These are phyloP conservation scores for Sonneratia alba DNA, from an alignment of 345 rosid genomes.

Conservation along the genomic window DNA sequence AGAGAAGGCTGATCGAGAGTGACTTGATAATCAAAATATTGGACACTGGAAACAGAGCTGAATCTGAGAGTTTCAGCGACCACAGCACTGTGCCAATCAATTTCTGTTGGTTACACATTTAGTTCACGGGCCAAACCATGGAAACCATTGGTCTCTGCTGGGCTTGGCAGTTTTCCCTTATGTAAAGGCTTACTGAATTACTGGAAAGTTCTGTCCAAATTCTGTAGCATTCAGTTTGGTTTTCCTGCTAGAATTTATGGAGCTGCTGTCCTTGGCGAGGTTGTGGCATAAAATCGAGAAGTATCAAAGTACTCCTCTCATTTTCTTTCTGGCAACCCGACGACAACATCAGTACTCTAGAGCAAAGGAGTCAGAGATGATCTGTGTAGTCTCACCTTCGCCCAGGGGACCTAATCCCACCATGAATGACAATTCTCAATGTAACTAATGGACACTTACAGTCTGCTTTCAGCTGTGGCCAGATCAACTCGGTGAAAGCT, in stretches of 20 bases:
- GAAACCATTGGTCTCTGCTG: no score
- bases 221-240: no score
- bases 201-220: no score
- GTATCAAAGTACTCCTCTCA: neutral
- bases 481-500: slow-evolving; percentile 22
- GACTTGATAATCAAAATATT: slow-evolving; percentile 17
- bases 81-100: slow-evolving; percentile 12
- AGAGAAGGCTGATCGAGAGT: no score
- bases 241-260: no score
- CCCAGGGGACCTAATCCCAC: slow-evolving; percentile 29
- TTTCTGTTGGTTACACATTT: no score
- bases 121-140: no score
- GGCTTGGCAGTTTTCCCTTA: no score
- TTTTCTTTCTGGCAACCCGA: slow-evolving; percentile 14
- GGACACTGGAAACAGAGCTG: slow-evolving; percentile 23
- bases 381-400: slow-evolving; percentile 19
- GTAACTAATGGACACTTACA: slow-evolving; percentile 8
- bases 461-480: slow-evolving; percentile 39
- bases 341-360: slow-evolving; percentile 19
- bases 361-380: slow-evolving; percentile 11
- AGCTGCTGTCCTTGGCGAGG: neutral
- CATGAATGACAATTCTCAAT: slow-evolving; percentile 23
- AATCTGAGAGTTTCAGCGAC: slow-evolving; percentile 18
- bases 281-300: neutral
- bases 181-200: no score